These are phyloP conservation scores for Phialophora tarda DNA, from an alignment of 2,329 filamentous ascomycete species.

Conservation along the genomic window DNA sequence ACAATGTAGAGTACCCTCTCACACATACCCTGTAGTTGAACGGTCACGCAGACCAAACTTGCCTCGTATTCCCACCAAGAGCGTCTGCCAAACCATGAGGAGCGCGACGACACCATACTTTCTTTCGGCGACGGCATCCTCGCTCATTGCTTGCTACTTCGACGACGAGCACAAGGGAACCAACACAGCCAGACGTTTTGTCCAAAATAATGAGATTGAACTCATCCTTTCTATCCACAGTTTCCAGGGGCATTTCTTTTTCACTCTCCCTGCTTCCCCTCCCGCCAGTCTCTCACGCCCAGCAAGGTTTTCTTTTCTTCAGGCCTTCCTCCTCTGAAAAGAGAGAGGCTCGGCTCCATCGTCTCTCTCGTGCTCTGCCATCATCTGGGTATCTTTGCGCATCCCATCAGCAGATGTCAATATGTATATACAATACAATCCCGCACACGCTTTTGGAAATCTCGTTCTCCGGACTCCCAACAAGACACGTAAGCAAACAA, in stretches of 20 bases:
- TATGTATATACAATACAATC: conserved; percentile 11
- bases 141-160: neutral
- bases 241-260: neutral
- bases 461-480: conserved; percentile 1
- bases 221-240: conserved; percentile 1
- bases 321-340: neutral
- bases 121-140: neutral
- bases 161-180: neutral
- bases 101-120: too few relatives aligned
- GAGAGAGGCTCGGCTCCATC: neutral
- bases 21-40: too few relatives aligned
- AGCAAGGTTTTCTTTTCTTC: neutral
- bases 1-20: too few relatives aligned
- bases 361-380: conserved; percentile 2
- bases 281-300: neutral
- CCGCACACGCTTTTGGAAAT: neutral
- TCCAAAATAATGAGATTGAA: neutral
- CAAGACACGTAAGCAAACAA: neutral
- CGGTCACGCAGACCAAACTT: neutral
- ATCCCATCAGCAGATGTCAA: conserved; percentile 14
- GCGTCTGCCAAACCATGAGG: neutral
- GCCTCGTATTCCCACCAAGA: too few relatives aligned
- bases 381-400: conserved; percentile 8
- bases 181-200: neutral
- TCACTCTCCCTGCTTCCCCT: neutral